Evolutionary conservation across 169 alveolate species (phyloP).

Genomic region (Plasmodium relictum): DNA sequence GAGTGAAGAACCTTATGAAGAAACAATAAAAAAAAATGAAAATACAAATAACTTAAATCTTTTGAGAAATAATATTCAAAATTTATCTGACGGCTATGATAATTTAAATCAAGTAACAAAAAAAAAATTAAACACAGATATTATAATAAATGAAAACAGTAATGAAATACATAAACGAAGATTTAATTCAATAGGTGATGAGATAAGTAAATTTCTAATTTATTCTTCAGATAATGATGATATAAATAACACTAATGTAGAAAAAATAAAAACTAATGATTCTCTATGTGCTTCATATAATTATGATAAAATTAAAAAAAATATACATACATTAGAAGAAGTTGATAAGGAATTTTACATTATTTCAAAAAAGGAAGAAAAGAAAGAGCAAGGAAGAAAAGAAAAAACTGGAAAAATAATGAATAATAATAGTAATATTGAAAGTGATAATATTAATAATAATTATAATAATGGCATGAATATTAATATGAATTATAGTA

Average conservation of each 20-base stretch:
- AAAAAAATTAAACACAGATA: background rate
- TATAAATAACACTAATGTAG: background rate
- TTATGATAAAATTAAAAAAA: slow-evolving; percentile 32
- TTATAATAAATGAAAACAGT: background rate
- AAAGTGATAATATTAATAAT: background rate
- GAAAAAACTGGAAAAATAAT: background rate
- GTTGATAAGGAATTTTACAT: slow-evolving; percentile 28
- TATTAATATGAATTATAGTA: background rate
- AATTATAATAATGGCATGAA: background rate
- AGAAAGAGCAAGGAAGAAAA: background rate
- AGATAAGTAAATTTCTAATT: slow-evolving; percentile 6
- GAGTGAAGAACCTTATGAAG: slow-evolving; percentile 75
- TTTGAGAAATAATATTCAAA: background rate
- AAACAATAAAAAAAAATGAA: slow-evolving; percentile 32
- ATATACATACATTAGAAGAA: slow-evolving; percentile 9
- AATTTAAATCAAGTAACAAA: background rate
- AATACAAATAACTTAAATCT: background rate
- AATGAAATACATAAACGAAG: no score
- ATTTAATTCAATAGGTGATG: no score
- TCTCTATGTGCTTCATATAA: background rate
- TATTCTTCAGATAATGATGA: slow-evolving; percentile 26
- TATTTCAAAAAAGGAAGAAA: background rate
- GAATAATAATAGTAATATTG: background rate
- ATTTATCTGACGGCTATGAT: background rate
- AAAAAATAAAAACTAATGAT: background rate